Conservation (phyloP, 2,329 filamentous ascomycete genomes). For the Dactylellina cionopaga region DNA sequence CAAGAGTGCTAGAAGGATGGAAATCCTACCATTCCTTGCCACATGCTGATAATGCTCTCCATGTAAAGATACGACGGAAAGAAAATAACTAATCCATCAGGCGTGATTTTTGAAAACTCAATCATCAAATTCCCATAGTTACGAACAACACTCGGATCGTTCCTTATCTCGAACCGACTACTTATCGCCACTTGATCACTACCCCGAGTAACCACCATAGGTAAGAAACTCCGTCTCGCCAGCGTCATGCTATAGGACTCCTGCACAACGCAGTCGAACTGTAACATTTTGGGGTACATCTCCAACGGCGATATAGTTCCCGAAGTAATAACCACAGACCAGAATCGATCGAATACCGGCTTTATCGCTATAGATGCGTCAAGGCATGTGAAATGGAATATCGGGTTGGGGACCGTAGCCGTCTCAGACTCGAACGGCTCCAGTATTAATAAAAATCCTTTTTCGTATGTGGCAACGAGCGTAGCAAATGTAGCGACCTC, state of each 20-base stretch:
- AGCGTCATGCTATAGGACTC: constrained; percentile 98
- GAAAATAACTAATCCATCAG: constrained; percentile 98
- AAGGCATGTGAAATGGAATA: constrained; percentile 96
- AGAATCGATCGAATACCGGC: constrained; percentile 95
- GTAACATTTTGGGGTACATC: constrained; percentile 99
- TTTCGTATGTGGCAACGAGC: constrained; percentile 94
- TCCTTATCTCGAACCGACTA: constrained; percentile 92
- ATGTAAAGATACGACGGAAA: constrained; percentile 99
- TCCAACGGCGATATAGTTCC: constrained; percentile 96
- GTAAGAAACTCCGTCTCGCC: constrained; percentile 90
- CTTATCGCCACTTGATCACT: constrained; percentile 94
- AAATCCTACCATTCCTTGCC: constrained; percentile 81
- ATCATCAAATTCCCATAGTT: constrained; percentile 95
- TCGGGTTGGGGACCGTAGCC: constrained; percentile 92
- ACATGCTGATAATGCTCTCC: constrained; percentile 99
- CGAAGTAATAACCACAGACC: constrained; percentile 97
- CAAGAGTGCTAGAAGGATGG: background rate
- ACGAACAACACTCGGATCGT: constrained; percentile 93
- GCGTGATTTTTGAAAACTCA: constrained; percentile 94
- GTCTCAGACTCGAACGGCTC: constrained; percentile 96
- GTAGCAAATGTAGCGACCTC: constrained; percentile 98
- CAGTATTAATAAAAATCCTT: constrained; percentile 93
- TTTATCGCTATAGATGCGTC: constrained; percentile 98
- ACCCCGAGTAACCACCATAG: constrained; percentile 95
- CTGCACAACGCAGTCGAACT: constrained; percentile 89